Conservation (phyloP, 2,329 filamentous ascomycete species). For the Ophiosphaerella herpotricha region DNA sequence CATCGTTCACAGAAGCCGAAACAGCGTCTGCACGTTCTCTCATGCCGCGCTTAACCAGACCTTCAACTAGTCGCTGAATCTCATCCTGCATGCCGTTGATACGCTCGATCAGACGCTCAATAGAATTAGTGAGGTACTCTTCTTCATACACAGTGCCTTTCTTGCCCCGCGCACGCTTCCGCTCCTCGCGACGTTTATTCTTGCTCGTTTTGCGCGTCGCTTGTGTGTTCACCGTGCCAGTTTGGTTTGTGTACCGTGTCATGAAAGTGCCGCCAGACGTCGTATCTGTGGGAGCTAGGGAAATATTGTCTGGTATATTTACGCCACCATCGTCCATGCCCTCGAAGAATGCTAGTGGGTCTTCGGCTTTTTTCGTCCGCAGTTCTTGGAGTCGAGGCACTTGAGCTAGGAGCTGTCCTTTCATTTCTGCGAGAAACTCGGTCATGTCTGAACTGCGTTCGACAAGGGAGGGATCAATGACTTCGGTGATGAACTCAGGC, state of each 20-base stretch:
- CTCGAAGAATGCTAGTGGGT: slow-evolving; percentile 88
- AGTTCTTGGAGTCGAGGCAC: slow-evolving; percentile 85
- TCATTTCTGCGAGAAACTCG: slow-evolving; percentile 92
- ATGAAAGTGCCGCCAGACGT: slow-evolving; percentile 84
- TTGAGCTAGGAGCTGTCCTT: slow-evolving; percentile 79
- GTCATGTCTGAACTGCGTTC: slow-evolving; percentile 83
- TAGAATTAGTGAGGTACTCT: slow-evolving; percentile 90
- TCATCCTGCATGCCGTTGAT: slow-evolving; percentile 76
- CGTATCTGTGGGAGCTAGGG: slow-evolving; percentile 81
- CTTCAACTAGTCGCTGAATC: slow-evolving; percentile 73
- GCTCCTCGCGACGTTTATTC: slow-evolving; percentile 86
- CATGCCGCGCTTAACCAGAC: slow-evolving; percentile 80
- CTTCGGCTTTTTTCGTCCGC: slow-evolving; percentile 76
- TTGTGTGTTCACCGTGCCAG: slow-evolving; percentile 72
- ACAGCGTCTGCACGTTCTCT: slow-evolving; percentile 81
- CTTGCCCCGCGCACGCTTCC: slow-evolving; percentile 91
- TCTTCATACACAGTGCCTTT: slow-evolving; percentile 98
- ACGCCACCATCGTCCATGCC: slow-evolving; percentile 56
- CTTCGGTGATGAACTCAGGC: slow-evolving; percentile 65
- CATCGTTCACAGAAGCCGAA: slow-evolving; percentile 73
- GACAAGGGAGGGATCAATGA: slow-evolving; percentile 77
- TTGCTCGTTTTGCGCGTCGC: slow-evolving; percentile 81
- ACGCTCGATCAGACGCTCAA: slow-evolving; percentile 80
- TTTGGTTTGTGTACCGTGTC: slow-evolving; percentile 84
- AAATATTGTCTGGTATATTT: slow-evolving; percentile 90